Base-by-base conservation (phyloP, 2,329 filamentous ascomycete species). In the Aspergillus sp. region DNA sequence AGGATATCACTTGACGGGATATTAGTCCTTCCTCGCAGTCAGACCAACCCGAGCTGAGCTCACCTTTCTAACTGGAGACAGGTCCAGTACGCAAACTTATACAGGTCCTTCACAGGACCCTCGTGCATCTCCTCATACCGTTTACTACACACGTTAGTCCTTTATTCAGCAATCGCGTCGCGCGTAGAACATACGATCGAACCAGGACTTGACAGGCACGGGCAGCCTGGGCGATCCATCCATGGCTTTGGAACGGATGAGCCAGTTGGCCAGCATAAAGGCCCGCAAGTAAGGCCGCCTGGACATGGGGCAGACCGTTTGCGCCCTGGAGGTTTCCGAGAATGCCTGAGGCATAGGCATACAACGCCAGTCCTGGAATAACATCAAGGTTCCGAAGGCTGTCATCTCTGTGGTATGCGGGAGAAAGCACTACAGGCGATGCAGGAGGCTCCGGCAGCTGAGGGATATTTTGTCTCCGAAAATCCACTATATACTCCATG, bases 21-120 rank as follows among this genome's bases (percentile, higher is more conserved):
- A 33, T 40, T n/a, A 14, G 17, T 14, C n/a, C 7, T 51, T n/a
- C 24, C 24, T 47, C 22, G n/a, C 6, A 13, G 40, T 4, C 22
- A 19, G 14, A 13, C 20, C 14, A 16, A 9, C 13, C 14, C n/a
- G 13, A 59, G 30, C 14, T 11, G 7, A n/a, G 40, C 71, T 60
- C 70, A 90, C 87, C 87, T 96, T 72, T 97, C 93, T 10, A 97
- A 79, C 65, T 97, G 93, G 57, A 96, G 76, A 67, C 90, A 95
- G 7, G 92, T 94, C 93, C 93, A 97, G 64, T 92, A 96, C 0
- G 90, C 87, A 61, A 95, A 81, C 11, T 87, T 77, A 32, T 87
- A 78, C 51, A 87, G 78, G 64, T 91, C 89, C 61, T 86, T 68
- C 3, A 59, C 36, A 5, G 59, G 55, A 1, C 64, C 63, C 11